These are phyloP conservation scores for Nicotiana otophora DNA, from an alignment of 257 asterid species.

Conservation along the genomic window DNA sequence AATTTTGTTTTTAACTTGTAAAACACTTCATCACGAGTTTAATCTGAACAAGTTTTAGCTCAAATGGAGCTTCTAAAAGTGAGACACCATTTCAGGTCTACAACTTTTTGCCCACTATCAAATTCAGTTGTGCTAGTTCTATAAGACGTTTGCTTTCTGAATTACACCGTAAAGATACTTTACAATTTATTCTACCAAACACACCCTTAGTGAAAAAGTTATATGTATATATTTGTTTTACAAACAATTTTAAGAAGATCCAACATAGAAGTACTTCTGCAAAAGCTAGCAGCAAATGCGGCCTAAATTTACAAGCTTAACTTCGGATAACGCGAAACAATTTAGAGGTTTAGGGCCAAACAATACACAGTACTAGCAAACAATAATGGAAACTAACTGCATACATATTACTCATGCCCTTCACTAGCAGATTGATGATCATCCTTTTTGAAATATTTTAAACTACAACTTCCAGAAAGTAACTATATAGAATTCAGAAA, in stretches of 20 bases:
- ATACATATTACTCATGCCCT: neutral
- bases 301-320: neutral
- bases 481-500: too few relatives aligned
- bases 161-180: neutral
- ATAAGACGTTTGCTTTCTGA: neutral
- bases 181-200: neutral
- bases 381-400: neutral
- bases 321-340: neutral
- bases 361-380: neutral
- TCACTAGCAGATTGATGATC: too few relatives aligned
- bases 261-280: neutral
- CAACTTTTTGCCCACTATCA: neutral
- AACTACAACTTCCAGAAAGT: too few relatives aligned
- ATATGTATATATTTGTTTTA: neutral
- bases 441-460: too few relatives aligned
- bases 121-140: neutral
- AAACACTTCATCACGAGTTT: neutral
- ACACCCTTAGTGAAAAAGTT: too few relatives aligned
- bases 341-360: neutral
- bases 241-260: neutral
- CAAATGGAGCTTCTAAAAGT: neutral
- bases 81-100: neutral
- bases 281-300: neutral
- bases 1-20: neutral
- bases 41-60: neutral